phyloP scores from a whole-genome alignment of 2,329 filamentous ascomycete genomes.

The Colletotrichum orbiculare region DNA sequence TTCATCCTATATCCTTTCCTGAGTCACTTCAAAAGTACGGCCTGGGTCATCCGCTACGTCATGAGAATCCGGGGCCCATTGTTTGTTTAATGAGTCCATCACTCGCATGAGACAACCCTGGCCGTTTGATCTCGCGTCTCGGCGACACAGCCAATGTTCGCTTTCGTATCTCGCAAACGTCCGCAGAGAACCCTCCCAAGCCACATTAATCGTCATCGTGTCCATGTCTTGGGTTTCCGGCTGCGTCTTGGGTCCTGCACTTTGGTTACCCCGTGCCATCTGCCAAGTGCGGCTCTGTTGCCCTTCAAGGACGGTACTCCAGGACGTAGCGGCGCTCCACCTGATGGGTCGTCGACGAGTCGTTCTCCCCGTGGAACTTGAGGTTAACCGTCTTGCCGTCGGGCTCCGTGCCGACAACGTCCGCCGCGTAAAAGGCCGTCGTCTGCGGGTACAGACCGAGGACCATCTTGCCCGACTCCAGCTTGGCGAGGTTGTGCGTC shows the following conservation, averaged over 20 bases:
- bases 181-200: constrained; percentile 21
- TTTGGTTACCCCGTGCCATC: constrained; percentile 1
- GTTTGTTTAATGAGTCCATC: constrained; percentile 29
- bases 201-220: background rate
- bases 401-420: constrained; percentile 77
- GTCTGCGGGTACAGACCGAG: constrained; percentile 85
- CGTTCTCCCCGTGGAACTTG: constrained; percentile 84
- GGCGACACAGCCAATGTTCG: constrained; percentile 22
- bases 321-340: constrained; percentile 82
- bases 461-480: constrained; percentile 77
- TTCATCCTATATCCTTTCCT: no score
- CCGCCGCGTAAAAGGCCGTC: constrained; percentile 86
- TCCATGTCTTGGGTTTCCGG: background rate
- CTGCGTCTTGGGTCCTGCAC: no score
- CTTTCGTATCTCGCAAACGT: constrained; percentile 11
- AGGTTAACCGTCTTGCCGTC: constrained; percentile 66
- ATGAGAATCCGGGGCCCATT: constrained; percentile 8
- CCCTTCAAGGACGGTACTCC: constrained; percentile 66
- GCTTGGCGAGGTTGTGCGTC: constrained; percentile 64
- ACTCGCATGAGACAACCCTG: constrained; percentile 12
- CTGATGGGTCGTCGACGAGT: constrained; percentile 77
- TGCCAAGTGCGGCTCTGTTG: background rate
- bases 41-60: constrained; percentile 14
- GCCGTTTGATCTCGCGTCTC: constrained; percentile 28
- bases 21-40: no score